These are phyloP conservation scores for Gentiana macrophylla DNA, from an alignment of 257 asterid genomes.

Conservation along the genomic window DNA sequence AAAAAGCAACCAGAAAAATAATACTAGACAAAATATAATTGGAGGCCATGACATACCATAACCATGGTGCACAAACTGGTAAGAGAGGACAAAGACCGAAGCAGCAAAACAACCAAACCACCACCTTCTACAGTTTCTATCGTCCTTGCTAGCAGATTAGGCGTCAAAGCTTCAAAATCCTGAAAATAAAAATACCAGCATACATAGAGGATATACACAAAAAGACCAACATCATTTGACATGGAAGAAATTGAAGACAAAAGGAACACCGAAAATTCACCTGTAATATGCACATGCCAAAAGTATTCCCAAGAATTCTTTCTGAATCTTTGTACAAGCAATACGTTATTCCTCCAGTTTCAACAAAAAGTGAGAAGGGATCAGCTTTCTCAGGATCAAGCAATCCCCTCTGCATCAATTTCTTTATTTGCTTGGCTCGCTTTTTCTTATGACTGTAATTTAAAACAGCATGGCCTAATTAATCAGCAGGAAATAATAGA, in stretches of 20 bases:
- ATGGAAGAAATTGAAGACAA: conserved; percentile 2
- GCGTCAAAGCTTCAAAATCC: conserved; percentile 99
- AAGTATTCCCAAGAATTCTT: conserved; percentile 93
- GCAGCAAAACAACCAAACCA: conserved; percentile 79
- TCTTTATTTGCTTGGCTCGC: conserved; percentile 77
- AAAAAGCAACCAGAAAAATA: not conserved
- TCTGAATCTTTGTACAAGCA: conserved; percentile 88
- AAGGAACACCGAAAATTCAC: conserved; percentile 20
- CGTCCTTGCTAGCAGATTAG: conserved; percentile 96
- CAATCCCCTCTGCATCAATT: conserved; percentile 51
- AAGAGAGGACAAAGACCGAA: conserved; percentile 80
- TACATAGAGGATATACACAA: not conserved
- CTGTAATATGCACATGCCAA: conserved; percentile 97
- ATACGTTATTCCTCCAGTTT: conserved; percentile 65
- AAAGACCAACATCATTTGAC: not conserved
- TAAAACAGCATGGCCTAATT: no score
- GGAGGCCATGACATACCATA: conserved; percentile 43
- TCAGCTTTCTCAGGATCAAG: conserved; percentile 75
- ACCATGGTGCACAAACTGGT: conserved; percentile 87
- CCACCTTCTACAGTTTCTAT: conserved; percentile 99
- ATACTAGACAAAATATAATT: not conserved
- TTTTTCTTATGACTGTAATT: conserved; percentile 59
- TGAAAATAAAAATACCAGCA: conserved; percentile 9
- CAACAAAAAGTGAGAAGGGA: conserved; percentile 61
- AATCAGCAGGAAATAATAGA: no score